Evolutionary conservation across 768 basidiomycete species (phyloP), one percentile per base, ranked within the genome.

Genomic region (Lepiota brunneoincarnata): DNA sequence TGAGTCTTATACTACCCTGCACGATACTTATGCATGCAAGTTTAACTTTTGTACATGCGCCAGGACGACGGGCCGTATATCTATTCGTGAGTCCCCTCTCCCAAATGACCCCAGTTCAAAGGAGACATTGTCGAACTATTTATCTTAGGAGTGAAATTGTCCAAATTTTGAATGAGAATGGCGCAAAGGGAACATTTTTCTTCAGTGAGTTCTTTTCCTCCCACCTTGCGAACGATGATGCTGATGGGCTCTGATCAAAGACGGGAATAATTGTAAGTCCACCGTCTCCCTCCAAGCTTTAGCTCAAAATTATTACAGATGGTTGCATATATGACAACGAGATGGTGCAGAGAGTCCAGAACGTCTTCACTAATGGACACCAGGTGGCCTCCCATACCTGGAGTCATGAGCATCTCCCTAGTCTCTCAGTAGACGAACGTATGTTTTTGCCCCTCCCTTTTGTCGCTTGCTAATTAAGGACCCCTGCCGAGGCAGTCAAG

Each of bases 1-100:
- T 54, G 18, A 4, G 53, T 26, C n/a, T 7, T 23, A 10, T 12
- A 14, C 26, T 15, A 11, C 6, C 21, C n/a, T n/a, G 23, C 14
- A 24, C 20, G 6, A n/a, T 18, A n/a, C 36, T n/a, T 23, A 54
- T 7, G 11, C 9, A 12, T n/a, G n/a, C n/a, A n/a, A n/a, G n/a
- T n/a, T 37, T 21, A 50, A 45, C 48, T 17, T 23, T 52, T 46
- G 41, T 28, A 12, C 9, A 12, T 18, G 54, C 43, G 14, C 5
- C 35, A 76, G 75, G 75, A 78, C 53, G 76, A 78, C 55, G 76
- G 76, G 7, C 75, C 76, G 11, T 76, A 64, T 54, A 54, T 67
- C 3, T 75, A 71, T 45, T 42, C 71, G 71, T 74, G 54, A 50
- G 69, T 36, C 11, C 12, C 9, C 6, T 36, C 21, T 2, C 24